These are phyloP conservation scores for Penicillium antarcticum DNA, from an alignment of 495 filamentous ascomycete genomes.

Conservation along the genomic window DNA sequence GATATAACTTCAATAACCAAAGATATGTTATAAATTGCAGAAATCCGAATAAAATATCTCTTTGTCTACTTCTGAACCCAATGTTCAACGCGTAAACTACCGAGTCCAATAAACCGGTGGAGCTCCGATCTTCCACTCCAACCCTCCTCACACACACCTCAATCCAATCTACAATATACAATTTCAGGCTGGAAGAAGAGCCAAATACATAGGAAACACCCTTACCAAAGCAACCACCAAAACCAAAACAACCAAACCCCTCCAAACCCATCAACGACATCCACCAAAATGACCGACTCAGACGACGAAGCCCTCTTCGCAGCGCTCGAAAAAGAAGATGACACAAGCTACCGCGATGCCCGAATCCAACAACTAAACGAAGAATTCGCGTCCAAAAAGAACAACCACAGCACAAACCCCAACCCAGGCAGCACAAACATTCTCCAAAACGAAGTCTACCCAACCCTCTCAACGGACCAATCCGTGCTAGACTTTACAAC, in stretches of 20 bases:
- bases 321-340: slow-evolving; percentile 62
- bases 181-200: background rate
- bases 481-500: slow-evolving; percentile 68
- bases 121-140: slow-evolving; percentile 4
- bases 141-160: background rate
- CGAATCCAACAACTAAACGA: slow-evolving; percentile 69
- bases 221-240: background rate
- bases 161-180: background rate
- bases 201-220: background rate
- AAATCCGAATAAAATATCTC: too few species aligned
- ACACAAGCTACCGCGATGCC: slow-evolving; percentile 63
- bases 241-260: background rate
- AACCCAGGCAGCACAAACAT: slow-evolving; percentile 24
- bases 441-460: slow-evolving; percentile 46
- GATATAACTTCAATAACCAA: too few species aligned
- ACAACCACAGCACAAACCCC: slow-evolving; percentile 19
- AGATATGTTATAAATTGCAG: too few species aligned
- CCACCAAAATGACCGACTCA: slow-evolving; percentile 34
- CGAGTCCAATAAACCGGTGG: slow-evolving; percentile 4
- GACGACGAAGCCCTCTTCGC: slow-evolving; percentile 73
- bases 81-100: background rate
- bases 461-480: slow-evolving; percentile 62
- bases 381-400: slow-evolving; percentile 52
- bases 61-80: too few species aligned
- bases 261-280: slow-evolving; percentile 4